Evolutionary conservation across 306 rosid species (phyloP), one percentile per base, ranked within the genome.

Genomic region (Alnus rubra): DNA sequence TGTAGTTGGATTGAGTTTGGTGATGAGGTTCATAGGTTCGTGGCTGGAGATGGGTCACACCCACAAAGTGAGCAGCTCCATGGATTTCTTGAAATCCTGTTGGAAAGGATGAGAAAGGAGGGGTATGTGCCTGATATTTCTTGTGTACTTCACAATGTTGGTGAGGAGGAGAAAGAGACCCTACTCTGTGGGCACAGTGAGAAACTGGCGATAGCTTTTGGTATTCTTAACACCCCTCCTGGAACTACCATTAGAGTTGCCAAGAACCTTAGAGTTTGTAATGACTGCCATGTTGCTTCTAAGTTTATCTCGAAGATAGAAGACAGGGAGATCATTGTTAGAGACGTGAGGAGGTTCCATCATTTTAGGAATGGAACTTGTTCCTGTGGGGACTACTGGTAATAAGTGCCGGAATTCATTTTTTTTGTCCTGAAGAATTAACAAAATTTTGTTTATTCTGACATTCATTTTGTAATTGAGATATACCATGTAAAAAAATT

Each of bases 351-450:
- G 80, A 87, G 98, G 82, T 94, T 94, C 84, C 98, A 94, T 86
- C 97, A 90, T 89, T 94, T 94, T 83, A 89, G 69, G 78, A 86
- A 90, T 69, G 98, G 97, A 58, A 78, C 80, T 77, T 94, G 97
- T 86, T 94, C 98, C 42, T 94, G 98, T 83, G 90, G 96, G 69
- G 97, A 94, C 86, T 94, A 92, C 81, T 94, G 98, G 98, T 94
- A 51, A 82, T 62, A 60, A 2, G 9, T 33, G 65, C 50, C 51
- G 3, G 13, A 42, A 18, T 12, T 39, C 51, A 39, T 37, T 18
- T 42, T 12, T 33, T 31, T 37, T 62, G 45, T 62, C 5, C 8
- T 4, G 18, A 62, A 62, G 13, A 15, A 15, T 2, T 35, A 64
- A 3, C 11, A 64, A 7, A 3, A 3, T 35, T 35, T 64, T 35